Percentiles rank a stretch among this genome's conserved stretches.
These are phyloP conservation scores for Shiraia sp. DNA, from an alignment of 2,329 filamentous ascomycete species.

Conservation along the genomic window DNA sequence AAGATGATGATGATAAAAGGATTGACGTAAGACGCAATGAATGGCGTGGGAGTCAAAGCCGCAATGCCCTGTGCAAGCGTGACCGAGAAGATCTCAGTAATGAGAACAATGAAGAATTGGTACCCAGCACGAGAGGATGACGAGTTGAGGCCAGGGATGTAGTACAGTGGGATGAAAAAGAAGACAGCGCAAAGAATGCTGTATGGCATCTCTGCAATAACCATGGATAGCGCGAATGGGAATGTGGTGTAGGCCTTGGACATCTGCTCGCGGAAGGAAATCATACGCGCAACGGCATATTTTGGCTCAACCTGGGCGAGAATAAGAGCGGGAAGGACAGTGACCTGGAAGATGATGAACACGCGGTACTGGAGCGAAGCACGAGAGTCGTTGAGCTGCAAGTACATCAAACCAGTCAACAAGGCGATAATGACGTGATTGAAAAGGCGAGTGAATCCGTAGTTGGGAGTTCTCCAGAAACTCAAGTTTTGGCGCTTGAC, in stretches of 20 bases:
- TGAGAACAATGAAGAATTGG: slow-evolving; percentile 82
- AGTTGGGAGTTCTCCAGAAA: slow-evolving; percentile 86
- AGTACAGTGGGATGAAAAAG: slow-evolving; percentile 86
- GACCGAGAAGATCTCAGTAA: slow-evolving; percentile 83
- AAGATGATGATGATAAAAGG: slow-evolving; percentile 77
- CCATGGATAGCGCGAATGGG: slow-evolving; percentile 76
- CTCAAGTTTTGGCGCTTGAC: slow-evolving; percentile 72
- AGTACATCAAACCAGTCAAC: slow-evolving; percentile 77
- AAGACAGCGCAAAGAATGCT: slow-evolving; percentile 75
- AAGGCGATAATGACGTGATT: slow-evolving; percentile 80
- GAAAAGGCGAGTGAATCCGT: slow-evolving; percentile 85
- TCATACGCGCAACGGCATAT: slow-evolving; percentile 76
- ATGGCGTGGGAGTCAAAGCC: slow-evolving; percentile 75
- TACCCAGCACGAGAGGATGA: slow-evolving; percentile 73
- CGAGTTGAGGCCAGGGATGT: slow-evolving; percentile 73
- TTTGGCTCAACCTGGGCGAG: slow-evolving; percentile 83
- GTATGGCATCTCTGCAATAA: slow-evolving; percentile 86
- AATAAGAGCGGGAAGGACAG: slow-evolving; percentile 80
- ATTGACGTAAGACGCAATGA: slow-evolving; percentile 78
- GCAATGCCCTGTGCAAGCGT: slow-evolving; percentile 75
- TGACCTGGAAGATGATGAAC: slow-evolving; percentile 89
- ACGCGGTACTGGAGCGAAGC: slow-evolving; percentile 81
- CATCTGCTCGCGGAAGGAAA: slow-evolving; percentile 84
- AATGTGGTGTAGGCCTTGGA: slow-evolving; percentile 84
- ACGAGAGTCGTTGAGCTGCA: slow-evolving; percentile 76